Evolutionary conservation across 2,329 filamentous ascomycete genomes (phyloP).

Genomic region (Talaromyces atroroseus): DNA sequence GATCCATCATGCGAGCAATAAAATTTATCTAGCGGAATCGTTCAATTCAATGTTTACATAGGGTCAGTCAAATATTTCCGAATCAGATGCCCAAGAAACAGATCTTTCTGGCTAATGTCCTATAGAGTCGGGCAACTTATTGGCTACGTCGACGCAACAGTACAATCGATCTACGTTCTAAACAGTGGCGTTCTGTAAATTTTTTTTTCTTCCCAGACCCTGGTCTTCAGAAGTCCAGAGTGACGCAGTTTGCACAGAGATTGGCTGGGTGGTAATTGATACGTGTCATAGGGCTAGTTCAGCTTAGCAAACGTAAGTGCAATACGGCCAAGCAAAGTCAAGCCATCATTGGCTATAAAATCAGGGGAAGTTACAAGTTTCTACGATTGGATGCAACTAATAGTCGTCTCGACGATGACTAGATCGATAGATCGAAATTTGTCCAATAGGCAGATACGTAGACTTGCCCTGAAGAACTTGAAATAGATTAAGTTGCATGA

Average conservation of each 20-base stretch:
- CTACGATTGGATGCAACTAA: not conserved
- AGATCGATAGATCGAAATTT: not conserved
- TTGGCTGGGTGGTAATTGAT: slow-evolving; percentile 1
- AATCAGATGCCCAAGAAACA: too few species aligned
- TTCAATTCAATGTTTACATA: too few species aligned
- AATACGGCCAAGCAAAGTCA: not conserved
- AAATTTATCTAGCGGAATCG: not conserved
- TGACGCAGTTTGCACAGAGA: not conserved
- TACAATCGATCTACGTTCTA: not conserved
- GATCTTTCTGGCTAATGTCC: too few species aligned
- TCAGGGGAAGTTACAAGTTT: not conserved
- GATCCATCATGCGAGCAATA: not conserved
- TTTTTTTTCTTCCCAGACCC: not conserved
- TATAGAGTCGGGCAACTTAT: too few species aligned
- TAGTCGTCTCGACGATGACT: not conserved
- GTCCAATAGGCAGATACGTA: not conserved
- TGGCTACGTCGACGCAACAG: not conserved
- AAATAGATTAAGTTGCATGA: not conserved
- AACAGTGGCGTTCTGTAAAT: not conserved
- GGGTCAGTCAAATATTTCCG: not conserved
- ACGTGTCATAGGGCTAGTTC: not conserved
- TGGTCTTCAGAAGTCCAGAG: not conserved
- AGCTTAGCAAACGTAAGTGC: not conserved
- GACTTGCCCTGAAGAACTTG: not conserved
- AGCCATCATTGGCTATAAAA: not conserved